A percentile compares a stretch with the other conserved stretches of the same genome.
Evolutionary conservation across 2,329 filamentous ascomycete genomes (phyloP).

Genomic region (Aspergillus phoenicis): DNA sequence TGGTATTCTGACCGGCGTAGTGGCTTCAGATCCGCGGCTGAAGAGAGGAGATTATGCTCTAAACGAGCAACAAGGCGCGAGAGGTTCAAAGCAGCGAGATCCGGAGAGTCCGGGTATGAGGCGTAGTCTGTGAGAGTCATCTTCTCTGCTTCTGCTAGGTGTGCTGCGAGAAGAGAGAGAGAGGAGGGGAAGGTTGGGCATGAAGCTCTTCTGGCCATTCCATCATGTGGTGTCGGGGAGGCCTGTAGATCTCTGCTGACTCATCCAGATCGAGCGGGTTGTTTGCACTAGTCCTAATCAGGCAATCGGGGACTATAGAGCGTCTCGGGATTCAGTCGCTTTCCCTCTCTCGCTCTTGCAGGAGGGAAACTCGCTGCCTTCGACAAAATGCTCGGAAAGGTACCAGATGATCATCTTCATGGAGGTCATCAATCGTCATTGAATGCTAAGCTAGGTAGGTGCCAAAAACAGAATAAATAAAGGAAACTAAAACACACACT

Average conservation of each 20-base stretch:
- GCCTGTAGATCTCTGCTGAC: conserved; percentile 6
- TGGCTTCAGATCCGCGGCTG: conserved; percentile 38
- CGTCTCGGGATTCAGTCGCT: background rate
- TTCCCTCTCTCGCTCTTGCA: background rate
- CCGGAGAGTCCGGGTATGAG: conserved; percentile 23
- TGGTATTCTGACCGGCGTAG: conserved; percentile 46
- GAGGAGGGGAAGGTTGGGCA: background rate
- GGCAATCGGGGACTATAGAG: background rate
- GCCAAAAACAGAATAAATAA: background rate
- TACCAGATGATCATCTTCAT: background rate
- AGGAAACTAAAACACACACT: background rate
- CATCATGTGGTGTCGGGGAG: background rate
- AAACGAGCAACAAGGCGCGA: conserved; percentile 47
- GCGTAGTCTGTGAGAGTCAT: conserved; percentile 27
- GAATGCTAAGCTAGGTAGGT: background rate
- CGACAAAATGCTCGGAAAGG: background rate
- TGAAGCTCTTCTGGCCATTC: background rate
- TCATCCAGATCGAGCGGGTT: background rate
- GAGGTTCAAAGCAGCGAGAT: conserved; percentile 42
- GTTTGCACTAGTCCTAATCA: background rate
- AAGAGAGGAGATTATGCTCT: conserved; percentile 47
- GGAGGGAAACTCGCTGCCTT: too few species aligned
- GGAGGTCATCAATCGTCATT: conserved; percentile 5
- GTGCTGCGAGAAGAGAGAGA: background rate
- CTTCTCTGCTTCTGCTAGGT: conserved; percentile 1